Base-by-base conservation (phyloP, 768 basidiomycete species). In the Naganishia randhawae region DNA sequence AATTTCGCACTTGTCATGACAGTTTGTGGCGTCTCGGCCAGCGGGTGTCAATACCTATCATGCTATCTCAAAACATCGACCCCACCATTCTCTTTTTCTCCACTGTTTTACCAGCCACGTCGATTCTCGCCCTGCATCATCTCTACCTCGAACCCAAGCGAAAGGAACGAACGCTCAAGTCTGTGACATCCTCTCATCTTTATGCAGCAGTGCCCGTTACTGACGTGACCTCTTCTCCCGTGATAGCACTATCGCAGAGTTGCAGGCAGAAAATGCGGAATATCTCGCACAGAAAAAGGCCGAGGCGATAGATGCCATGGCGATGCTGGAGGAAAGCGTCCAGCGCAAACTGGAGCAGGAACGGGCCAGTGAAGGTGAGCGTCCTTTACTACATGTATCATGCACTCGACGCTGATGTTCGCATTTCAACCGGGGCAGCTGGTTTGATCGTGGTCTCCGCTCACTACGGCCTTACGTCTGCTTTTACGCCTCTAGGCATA, bases 391-490 rank as follows among this genome's bases (percentile, higher is more conserved):
- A 19, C 17, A 50, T 6, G 31, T 48, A 27, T n/a, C n/a, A n/a
- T n/a, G n/a, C n/a, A n/a, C n/a, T n/a, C 7, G 22, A 11, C 7
- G 41, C 50, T 69, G 11, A 65, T 13, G 19, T 25, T 53, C 22
- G 22, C 48, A 35, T 16, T n/a, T 64, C 4, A 17, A 63, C 42
- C 63, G 29, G 63, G 52, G 63, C 71, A 91, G 90, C 51, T 42
- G 65, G 91, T 64, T 82, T 94, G 50, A 84, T 94, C 68, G 85
- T 95, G 74, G 76, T 87, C 71, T 86, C 88, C 68, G 92, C 91
- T 25, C 83, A 80, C 10, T 93, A 92, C 78, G 88, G 89, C 19
- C 83, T 85, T 52, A 80, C 82, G 31, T 55, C 72, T 1, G 67
- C 72, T 2, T 81, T 81, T 65, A 75, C 78, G 1, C 41, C 71